Evolutionary conservation across 1,284 basidiomycete species (phyloP).

Genomic region (Ganoderma meredithae): DNA sequence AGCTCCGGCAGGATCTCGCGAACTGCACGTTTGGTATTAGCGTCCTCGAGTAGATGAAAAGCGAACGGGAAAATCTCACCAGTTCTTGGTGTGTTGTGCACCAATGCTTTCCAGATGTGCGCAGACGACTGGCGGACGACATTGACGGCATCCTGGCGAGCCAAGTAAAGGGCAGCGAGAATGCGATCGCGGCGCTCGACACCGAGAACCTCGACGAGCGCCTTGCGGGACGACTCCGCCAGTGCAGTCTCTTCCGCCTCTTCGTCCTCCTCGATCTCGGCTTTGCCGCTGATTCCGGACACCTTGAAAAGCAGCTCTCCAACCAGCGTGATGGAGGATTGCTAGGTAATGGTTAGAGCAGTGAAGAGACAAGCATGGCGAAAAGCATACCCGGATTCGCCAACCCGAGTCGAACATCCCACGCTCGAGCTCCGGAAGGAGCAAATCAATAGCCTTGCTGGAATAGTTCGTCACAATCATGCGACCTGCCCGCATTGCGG

Average conservation of each 20-base stretch:
- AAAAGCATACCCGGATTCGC: conserved; percentile 85
- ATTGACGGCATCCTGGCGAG: conserved; percentile 93
- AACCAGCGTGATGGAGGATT: conserved; percentile 95
- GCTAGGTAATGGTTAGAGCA: conserved; percentile 50
- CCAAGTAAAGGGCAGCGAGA: conserved; percentile 90
- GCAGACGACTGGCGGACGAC: conserved; percentile 92
- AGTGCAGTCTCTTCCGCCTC: conserved; percentile 66
- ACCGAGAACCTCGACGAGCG: conserved; percentile 90
- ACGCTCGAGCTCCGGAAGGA: conserved; percentile 93
- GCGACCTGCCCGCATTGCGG: conserved; percentile 98
- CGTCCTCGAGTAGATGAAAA: neutral
- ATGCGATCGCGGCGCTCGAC: conserved; percentile 91
- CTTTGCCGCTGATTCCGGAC: conserved; percentile 96
- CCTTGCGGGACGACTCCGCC: conserved; percentile 84
- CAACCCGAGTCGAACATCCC: conserved; percentile 96
- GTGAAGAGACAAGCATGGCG: conserved; percentile 5
- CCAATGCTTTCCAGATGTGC: conserved; percentile 98
- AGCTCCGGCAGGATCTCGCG: conserved; percentile 93
- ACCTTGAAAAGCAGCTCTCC: conserved; percentile 98
- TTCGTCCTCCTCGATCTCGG: conserved; percentile 85
- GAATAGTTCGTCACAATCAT: conserved; percentile 99
- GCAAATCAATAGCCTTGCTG: conserved; percentile 89
- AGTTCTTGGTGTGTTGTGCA: conserved; percentile 88
- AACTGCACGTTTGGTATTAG: conserved; percentile 55
- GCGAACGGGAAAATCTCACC: conserved; percentile 50